phyloP scores from a whole-genome alignment of 2,329 filamentous ascomycete genomes.

The Beauveria varroae region DNA sequence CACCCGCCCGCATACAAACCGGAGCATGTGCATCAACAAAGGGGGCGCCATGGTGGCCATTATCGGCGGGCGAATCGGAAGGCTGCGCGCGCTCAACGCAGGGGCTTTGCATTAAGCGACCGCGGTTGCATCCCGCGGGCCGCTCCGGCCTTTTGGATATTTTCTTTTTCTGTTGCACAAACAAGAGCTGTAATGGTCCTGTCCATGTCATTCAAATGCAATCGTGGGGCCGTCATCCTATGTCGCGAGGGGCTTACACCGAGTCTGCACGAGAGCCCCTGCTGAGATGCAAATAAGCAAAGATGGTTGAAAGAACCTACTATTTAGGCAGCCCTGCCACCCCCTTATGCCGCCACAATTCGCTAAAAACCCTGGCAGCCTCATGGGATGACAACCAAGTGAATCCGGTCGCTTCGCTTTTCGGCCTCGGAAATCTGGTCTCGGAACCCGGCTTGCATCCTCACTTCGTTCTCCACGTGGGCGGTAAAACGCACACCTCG shows the following conservation, averaged over 20 bases:
- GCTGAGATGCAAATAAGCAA: not conserved
- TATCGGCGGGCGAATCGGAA: not conserved
- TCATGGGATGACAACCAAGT: not conserved
- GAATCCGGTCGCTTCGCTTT: not conserved
- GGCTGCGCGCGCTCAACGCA: not conserved
- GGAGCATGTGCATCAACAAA: not conserved
- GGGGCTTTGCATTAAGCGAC: not conserved
- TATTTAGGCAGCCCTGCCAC: not conserved
- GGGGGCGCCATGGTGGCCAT: not conserved
- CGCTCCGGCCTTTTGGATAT: not conserved
- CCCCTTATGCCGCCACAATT: constrained; percentile 5
- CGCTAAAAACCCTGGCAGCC: not conserved
- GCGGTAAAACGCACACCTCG: not conserved
- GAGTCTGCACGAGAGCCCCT: not conserved
- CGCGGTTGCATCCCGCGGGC: not conserved
- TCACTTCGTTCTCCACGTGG: not conserved
- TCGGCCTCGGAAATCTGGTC: too few relatives aligned
- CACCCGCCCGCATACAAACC: not conserved
- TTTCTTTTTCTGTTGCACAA: not conserved
- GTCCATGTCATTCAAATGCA: not conserved
- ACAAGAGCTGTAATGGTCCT: not conserved
- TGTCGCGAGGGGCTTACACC: not conserved
- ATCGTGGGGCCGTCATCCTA: not conserved
- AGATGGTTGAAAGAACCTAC: too few relatives aligned
- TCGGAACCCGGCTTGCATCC: not conserved